Conservation (phyloP, 2,329 filamentous ascomycete genomes). For the Pyrenochaeta sp. region DNA sequence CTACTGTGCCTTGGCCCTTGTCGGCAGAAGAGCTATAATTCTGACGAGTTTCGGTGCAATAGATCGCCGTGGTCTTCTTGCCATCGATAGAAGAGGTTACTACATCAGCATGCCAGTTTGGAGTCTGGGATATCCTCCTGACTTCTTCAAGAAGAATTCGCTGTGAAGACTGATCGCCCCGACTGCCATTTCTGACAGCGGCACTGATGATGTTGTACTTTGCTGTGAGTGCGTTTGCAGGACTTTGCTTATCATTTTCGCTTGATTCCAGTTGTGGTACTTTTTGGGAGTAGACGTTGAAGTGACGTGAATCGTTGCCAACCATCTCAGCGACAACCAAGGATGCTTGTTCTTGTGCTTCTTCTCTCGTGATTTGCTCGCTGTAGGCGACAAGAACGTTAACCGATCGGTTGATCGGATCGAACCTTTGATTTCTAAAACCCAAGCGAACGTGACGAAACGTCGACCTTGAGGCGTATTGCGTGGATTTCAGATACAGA, state of each 20-base stretch:
- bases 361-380: neutral
- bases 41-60: neutral
- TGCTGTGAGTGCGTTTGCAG: neutral
- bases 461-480: conserved; percentile 1
- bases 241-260: neutral
- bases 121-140: neutral
- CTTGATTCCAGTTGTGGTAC: neutral
- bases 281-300: neutral
- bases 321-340: neutral
- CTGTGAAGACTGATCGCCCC: neutral
- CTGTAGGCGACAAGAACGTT: neutral
- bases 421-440: conserved; percentile 47
- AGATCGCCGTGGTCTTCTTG: conserved; percentile 13
- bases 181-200: neutral
- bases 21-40: conserved; percentile 15
- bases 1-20: conserved; percentile 18
- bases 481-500: neutral
- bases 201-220: conserved; percentile 3
- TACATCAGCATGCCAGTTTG: neutral
- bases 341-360: neutral
- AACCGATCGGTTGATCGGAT: conserved; percentile 36
- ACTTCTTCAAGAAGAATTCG: neutral
- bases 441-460: conserved; percentile 34
- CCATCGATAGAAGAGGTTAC: conserved; percentile 10
- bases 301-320: neutral